Percentiles rank a stretch among this genome's conserved stretches.
phyloP scores from a whole-genome alignment of 345 rosid genomes.

The Anastatica hierochuntica region DNA sequence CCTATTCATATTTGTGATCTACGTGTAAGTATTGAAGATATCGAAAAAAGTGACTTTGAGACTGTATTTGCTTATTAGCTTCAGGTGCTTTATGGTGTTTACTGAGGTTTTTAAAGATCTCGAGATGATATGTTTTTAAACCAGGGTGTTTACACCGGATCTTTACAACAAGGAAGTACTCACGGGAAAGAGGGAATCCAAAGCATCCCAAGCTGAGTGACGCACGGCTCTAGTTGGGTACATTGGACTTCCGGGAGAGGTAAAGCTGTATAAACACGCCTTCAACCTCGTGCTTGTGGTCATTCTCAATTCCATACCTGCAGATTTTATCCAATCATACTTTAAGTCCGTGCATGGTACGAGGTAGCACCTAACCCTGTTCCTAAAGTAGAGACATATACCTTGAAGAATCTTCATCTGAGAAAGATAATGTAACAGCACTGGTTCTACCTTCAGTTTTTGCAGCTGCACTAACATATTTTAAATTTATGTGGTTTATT shows the following conservation, averaged over 20 bases:
- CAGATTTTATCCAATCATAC: constrained; percentile 6
- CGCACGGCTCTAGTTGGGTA: constrained; percentile 99
- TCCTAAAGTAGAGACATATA: constrained; percentile 19
- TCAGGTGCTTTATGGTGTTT: too few relatives aligned
- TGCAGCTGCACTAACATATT: constrained; percentile 53
- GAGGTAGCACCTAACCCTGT: not conserved
- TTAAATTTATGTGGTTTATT: not conserved
- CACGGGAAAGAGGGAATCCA: constrained; percentile 89
- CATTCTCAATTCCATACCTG: constrained; percentile 94
- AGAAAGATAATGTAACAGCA: constrained; percentile 76
- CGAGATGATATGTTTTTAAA: too few relatives aligned
- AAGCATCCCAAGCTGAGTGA: constrained; percentile 96
- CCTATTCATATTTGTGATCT: not conserved
- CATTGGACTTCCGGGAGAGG: constrained; percentile 97
- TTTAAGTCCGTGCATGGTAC: not conserved
- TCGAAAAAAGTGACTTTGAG: too few relatives aligned
- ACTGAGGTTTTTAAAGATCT: too few relatives aligned
- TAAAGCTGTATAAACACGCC: constrained; percentile 89
- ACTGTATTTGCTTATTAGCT: too few relatives aligned
- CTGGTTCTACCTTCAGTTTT: constrained; percentile 97
- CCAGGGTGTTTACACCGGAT: too few relatives aligned
- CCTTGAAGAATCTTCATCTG: constrained; percentile 79
- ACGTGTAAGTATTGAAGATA: too few relatives aligned
- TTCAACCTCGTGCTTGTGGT: constrained; percentile 87
- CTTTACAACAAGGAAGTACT: too few relatives aligned